A percentile compares a stretch with the other conserved stretches of the same genome.
Evolutionary conservation across 2,329 filamentous ascomycete species (phyloP).

Genomic region (Paecilomyces niveus): DNA sequence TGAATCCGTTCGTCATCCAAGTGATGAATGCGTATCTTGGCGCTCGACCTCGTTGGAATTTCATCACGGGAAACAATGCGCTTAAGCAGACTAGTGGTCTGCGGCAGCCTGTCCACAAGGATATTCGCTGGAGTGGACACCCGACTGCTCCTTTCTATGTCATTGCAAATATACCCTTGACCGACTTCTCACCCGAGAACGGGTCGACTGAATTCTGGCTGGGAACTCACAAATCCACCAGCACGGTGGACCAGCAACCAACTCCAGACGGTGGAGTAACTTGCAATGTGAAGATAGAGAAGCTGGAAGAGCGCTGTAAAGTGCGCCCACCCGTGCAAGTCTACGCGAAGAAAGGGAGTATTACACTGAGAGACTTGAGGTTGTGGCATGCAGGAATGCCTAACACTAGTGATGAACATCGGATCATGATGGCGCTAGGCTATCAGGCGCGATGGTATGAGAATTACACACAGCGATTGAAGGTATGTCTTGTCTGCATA

Average conservation of each 20-base stretch:
- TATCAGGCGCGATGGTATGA: conserved; percentile 11
- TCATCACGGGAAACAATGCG: conserved; percentile 35
- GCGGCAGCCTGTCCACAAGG: conserved; percentile 34
- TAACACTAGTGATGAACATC: conserved; percentile 16
- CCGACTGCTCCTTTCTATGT: conserved; percentile 32
- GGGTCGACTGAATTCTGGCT: conserved; percentile 38
- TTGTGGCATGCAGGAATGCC: conserved; percentile 29
- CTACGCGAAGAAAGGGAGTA: conserved; percentile 14
- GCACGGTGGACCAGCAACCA: conserved; percentile 22
- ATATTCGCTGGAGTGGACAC: conserved; percentile 26
- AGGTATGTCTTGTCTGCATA: neutral
- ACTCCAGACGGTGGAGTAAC: conserved; percentile 9
- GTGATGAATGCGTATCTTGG: conserved; percentile 31
- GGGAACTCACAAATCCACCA: conserved; percentile 30
- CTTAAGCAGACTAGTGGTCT: conserved; percentile 28
- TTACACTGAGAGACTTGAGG: conserved; percentile 23
- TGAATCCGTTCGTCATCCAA: neutral
- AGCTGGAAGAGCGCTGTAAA: conserved; percentile 12
- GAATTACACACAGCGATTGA: neutral
- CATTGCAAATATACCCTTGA: conserved; percentile 35
- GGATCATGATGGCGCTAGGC: conserved; percentile 21
- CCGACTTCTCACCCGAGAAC: conserved; percentile 25
- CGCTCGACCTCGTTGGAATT: conserved; percentile 33
- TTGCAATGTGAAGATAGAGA: conserved; percentile 1
- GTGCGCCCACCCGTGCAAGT: conserved; percentile 22